Percentiles rank a stretch among this genome's conserved stretches.
These are phyloP conservation scores for Biscutella laevigata DNA, from an alignment of 441 rosid species.

Conservation along the genomic window DNA sequence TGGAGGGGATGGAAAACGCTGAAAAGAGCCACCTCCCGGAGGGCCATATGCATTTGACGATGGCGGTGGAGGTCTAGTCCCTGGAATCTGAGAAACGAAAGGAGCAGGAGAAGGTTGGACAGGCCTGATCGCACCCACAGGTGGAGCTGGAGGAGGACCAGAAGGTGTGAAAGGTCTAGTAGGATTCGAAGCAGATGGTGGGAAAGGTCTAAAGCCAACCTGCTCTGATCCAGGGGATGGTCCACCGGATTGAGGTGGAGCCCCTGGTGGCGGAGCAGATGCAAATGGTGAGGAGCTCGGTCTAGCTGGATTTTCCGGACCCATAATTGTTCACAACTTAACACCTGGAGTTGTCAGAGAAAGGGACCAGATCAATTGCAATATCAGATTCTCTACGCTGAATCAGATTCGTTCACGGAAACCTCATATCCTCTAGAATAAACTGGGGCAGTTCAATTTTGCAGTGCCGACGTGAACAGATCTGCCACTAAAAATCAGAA, in stretches of 20 bases:
- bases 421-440: slow-evolving; percentile 2
- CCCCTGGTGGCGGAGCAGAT: slow-evolving; percentile 46
- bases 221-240: slow-evolving; percentile 41
- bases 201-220: slow-evolving; percentile 42
- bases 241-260: slow-evolving; percentile 55
- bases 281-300: slow-evolving; percentile 58
- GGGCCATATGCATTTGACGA: slow-evolving; percentile 49
- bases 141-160: slow-evolving; percentile 35
- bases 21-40: slow-evolving; percentile 44
- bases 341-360: slow-evolving; percentile 1
- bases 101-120: slow-evolving; percentile 22
- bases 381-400: slow-evolving; percentile 8
- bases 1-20: slow-evolving; percentile 43
- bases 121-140: slow-evolving; percentile 41
- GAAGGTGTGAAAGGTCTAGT: slow-evolving; percentile 36
- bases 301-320: slow-evolving; percentile 57
- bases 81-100: slow-evolving; percentile 35
- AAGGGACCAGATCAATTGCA: slow-evolving; percentile 13
- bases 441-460: background rate
- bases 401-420: slow-evolving; percentile 16
- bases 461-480: slow-evolving; percentile 13
- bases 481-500: background rate
- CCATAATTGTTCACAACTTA: slow-evolving; percentile 37
- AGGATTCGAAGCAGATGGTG: slow-evolving; percentile 38
- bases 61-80: slow-evolving; percentile 42